Conservation (phyloP, 306 rosid genomes). For the Purshia tridentata region DNA sequence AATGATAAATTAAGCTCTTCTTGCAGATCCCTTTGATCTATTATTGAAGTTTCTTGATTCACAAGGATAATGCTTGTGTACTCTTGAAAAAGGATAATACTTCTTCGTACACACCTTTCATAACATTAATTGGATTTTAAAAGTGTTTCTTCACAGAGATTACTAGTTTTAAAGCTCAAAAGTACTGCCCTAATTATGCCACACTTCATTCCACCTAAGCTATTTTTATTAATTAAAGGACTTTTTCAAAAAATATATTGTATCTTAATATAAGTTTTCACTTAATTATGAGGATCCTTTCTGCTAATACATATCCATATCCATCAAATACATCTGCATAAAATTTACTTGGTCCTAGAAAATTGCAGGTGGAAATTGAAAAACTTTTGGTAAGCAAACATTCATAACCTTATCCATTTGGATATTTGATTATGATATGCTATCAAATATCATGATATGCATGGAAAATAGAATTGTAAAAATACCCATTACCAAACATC, state of each 20-base stretch:
- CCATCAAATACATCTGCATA: neutral
- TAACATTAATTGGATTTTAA: neutral
- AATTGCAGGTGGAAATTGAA: neutral
- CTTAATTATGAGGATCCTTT: neutral
- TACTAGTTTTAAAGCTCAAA: slow-evolving; percentile 9
- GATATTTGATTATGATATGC: neutral
- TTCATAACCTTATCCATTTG: neutral
- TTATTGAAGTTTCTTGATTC: slow-evolving; percentile 16
- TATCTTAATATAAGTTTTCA: neutral
- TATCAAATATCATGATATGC: neutral
- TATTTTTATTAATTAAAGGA: too few species aligned
- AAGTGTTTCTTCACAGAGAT: slow-evolving; percentile 4
- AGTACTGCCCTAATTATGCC: neutral
- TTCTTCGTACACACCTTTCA: neutral
- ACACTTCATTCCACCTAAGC: too few species aligned
- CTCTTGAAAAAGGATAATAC: slow-evolving; percentile 12
- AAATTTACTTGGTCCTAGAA: too few species aligned
- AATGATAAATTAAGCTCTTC: neutral
- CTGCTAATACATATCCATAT: neutral
- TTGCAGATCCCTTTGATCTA: slow-evolving; percentile 4
- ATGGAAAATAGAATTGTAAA: neutral
- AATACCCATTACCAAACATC: neutral
- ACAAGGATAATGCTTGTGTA: slow-evolving; percentile 18
- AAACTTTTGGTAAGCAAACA: neutral
- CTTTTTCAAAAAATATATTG: neutral